A percentile compares a stretch with the other conserved stretches of the same genome.
Conservation (phyloP, 805 yeast genomes). For the Candida sithepensis region DNA sequence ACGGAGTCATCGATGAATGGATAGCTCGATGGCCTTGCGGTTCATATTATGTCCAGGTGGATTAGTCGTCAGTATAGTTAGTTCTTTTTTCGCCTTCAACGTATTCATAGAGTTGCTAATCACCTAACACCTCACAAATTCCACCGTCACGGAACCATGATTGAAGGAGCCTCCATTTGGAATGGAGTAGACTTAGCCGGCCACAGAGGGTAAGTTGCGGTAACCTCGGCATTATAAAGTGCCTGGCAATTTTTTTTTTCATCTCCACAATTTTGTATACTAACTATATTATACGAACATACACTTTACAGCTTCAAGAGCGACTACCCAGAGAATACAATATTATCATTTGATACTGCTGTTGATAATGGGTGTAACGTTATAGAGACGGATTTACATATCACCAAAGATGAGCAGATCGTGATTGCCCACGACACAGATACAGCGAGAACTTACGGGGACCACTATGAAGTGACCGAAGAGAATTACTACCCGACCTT, state of each 20-base stretch:
- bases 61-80: no score
- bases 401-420: slow-evolving; percentile 30
- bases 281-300: background rate
- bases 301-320: slow-evolving; percentile 19
- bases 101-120: no score
- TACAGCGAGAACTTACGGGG: slow-evolving; percentile 32
- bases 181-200: slow-evolving; percentile 17
- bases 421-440: slow-evolving; percentile 34
- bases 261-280: no score
- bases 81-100: no score
- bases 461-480: slow-evolving; percentile 23
- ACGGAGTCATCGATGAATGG: no score
- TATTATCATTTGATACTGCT: slow-evolving; percentile 33
- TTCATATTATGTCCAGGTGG: no score
- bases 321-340: slow-evolving; percentile 35
- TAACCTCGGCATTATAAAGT: no score
- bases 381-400: slow-evolving; percentile 36
- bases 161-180: background rate
- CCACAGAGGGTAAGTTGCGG: slow-evolving; percentile 31
- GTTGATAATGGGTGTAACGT: slow-evolving; percentile 31
- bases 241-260: no score
- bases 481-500: slow-evolving; percentile 26
- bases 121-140: no score
- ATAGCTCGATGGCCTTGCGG: no score
- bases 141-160: background rate